A percentile compares a stretch with the other conserved stretches of the same genome.
Conservation (phyloP, 2,329 filamentous ascomycete genomes). For the Ophiostoma sp. region DNA sequence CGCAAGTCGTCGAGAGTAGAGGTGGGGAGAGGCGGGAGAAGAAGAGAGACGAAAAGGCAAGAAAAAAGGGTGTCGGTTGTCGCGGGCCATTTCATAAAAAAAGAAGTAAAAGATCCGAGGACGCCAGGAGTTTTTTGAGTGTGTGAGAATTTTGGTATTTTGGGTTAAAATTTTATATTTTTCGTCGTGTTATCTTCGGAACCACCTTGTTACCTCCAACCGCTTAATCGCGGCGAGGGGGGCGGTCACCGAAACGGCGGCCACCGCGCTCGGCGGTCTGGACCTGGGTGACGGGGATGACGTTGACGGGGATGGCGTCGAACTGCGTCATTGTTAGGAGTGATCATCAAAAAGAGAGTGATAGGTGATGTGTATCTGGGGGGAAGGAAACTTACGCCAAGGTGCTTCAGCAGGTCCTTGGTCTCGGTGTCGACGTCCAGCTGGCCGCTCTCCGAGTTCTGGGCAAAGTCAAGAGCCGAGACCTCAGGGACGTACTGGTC, state of each 20-base stretch:
- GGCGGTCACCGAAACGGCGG: conserved; percentile 47
- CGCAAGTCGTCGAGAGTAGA: not conserved
- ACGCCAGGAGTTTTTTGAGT: conserved; percentile 14
- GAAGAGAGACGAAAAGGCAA: not conserved
- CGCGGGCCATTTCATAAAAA: conserved; percentile 7
- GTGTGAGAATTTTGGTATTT: not conserved
- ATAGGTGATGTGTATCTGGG: not conserved
- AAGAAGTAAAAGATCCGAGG: conserved; percentile 17
- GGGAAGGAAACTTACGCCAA: conserved; percentile 73
- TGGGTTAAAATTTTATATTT: not conserved
- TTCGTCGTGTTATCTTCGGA: not conserved
- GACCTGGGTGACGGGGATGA: conserved; percentile 84
- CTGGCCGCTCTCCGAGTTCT: conserved; percentile 89
- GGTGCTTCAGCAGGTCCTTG: conserved; percentile 98
- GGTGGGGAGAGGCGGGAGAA: not conserved
- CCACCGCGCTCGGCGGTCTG: conserved; percentile 76
- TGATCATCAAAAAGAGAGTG: not conserved
- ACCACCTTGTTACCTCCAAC: not conserved
- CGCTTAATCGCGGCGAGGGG: conserved; percentile 49
- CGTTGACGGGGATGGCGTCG: conserved; percentile 96
- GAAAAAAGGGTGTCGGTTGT: not conserved
- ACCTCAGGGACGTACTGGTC: conserved; percentile 99
- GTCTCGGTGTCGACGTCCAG: conserved; percentile 96
- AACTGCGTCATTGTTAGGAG: conserved; percentile 62
- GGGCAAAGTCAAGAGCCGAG: conserved; percentile 96